Conservation (phyloP, 1,284 basidiomycete genomes). For the Wallemia ichthyophaga region DNA sequence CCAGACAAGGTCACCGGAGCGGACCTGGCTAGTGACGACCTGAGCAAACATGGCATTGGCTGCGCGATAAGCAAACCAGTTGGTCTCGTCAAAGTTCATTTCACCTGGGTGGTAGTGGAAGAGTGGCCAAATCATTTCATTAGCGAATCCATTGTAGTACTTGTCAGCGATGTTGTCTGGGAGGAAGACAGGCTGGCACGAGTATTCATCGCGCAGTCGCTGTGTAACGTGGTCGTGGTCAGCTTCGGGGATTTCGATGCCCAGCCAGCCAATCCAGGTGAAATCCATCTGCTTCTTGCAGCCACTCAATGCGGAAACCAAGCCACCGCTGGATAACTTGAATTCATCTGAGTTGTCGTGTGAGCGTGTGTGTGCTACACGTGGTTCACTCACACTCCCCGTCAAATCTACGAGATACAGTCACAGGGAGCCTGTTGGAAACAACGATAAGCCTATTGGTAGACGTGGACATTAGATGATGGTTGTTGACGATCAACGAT, state of each 20-base stretch:
- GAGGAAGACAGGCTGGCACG: slow-evolving; percentile 90
- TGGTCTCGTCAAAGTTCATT: slow-evolving; percentile 97
- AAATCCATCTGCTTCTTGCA: slow-evolving; percentile 90
- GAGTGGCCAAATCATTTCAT: slow-evolving; percentile 95
- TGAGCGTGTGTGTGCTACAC: neutral
- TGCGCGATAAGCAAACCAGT: slow-evolving; percentile 92
- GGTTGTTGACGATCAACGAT: neutral
- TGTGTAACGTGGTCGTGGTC: slow-evolving; percentile 61
- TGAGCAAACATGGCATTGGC: slow-evolving; percentile 89
- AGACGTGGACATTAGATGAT: neutral
- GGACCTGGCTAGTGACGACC: slow-evolving; percentile 42
- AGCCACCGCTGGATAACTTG: slow-evolving; percentile 67
- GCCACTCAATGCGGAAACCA: slow-evolving; percentile 73
- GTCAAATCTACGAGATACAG: slow-evolving; percentile 54
- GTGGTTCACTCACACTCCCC: slow-evolving; percentile 28
- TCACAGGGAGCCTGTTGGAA: slow-evolving; percentile 76
- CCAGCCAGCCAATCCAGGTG: slow-evolving; percentile 84
- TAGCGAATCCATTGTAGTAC: slow-evolving; percentile 64
- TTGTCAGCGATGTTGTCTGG: slow-evolving; percentile 88
- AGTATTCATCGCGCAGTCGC: slow-evolving; percentile 72
- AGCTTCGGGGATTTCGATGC: slow-evolving; percentile 59
- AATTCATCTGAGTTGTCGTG: slow-evolving; percentile 3
- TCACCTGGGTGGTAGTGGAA: slow-evolving; percentile 98
- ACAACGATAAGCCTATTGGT: slow-evolving; percentile 51
- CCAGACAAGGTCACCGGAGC: slow-evolving; percentile 81